These are phyloP conservation scores for Sporisorium exsertum DNA, from an alignment of 1,284 basidiomycete species.

Conservation along the genomic window DNA sequence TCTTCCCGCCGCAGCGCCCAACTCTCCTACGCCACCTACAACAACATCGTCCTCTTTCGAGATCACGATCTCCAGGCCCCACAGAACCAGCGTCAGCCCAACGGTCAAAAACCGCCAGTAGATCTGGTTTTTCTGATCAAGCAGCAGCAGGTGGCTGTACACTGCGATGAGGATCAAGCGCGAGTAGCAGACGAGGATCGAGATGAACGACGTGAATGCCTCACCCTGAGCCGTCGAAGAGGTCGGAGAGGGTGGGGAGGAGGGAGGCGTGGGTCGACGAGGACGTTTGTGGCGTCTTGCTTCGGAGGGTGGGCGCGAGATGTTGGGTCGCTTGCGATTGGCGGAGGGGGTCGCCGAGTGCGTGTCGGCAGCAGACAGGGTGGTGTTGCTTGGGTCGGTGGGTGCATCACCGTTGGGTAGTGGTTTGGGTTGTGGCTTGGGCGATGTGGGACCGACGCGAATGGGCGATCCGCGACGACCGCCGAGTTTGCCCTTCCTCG, in stretches of 20 bases:
- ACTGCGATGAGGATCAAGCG: slow-evolving; percentile 66
- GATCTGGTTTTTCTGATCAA: slow-evolving; percentile 67
- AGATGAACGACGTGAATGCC: slow-evolving; percentile 43
- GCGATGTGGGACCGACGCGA: not conserved
- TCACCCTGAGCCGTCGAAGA: slow-evolving; percentile 1
- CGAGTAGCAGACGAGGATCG: slow-evolving; percentile 60
- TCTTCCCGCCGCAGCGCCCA: slow-evolving; percentile 27
- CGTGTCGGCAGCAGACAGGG: not conserved
- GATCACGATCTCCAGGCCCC: slow-evolving; percentile 64
- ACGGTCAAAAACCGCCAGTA: slow-evolving; percentile 68
- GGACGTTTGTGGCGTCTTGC: slow-evolving; percentile 36
- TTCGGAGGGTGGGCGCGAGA: slow-evolving; percentile 37
- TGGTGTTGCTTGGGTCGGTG: not conserved
- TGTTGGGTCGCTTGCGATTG: slow-evolving; percentile 23
- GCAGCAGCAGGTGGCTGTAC: slow-evolving; percentile 64
- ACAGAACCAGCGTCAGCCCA: slow-evolving; percentile 59
- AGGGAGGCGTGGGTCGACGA: slow-evolving; percentile 7
- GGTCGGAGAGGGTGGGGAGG: slow-evolving; percentile 6
- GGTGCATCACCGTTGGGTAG: not conserved
- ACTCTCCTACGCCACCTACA: slow-evolving; percentile 32
- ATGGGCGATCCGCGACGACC: slow-evolving; percentile 5
- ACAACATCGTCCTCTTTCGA: slow-evolving; percentile 48
- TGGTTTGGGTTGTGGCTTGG: not conserved
- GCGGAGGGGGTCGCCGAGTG: too few species aligned
- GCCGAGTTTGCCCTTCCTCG: not conserved